A percentile compares a stretch with the other conserved stretches of the same genome.
These are phyloP conservation scores for Phytophthora palmivora DNA, from an alignment of 352 stramenopile genomes.

Conservation along the genomic window DNA sequence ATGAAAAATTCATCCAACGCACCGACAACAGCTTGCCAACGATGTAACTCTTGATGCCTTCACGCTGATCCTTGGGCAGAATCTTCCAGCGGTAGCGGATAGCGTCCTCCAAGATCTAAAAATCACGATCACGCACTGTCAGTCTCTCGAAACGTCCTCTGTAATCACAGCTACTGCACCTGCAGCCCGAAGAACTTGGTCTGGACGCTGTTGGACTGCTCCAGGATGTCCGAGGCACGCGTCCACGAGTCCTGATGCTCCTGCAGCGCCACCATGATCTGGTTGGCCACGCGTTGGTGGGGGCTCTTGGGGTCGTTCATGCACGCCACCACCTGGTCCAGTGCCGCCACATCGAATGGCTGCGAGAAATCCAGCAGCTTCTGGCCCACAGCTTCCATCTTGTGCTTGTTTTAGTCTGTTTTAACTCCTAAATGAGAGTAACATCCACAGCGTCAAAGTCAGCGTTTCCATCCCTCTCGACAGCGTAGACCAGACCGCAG, in stretches of 20 bases:
- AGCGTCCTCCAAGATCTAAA: conserved; percentile 96
- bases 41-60: conserved; percentile 99
- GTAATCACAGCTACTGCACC: conserved; percentile 25
- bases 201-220: conserved; percentile 88
- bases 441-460: background rate
- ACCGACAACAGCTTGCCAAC: conserved; percentile 96
- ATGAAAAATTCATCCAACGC: conserved; percentile 15
- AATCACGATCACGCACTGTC: conserved; percentile 2
- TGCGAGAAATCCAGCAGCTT: conserved; percentile 95
- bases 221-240: conserved; percentile 96
- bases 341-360: conserved; percentile 95
- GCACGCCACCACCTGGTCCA: conserved; percentile 97
- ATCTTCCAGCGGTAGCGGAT: conserved; percentile 98
- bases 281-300: conserved; percentile 91
- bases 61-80: conserved; percentile 95
- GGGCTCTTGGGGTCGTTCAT: conserved; percentile 97
- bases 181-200: conserved; percentile 95
- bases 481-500: background rate
- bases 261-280: conserved; percentile 95
- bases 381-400: conserved; percentile 91
- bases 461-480: background rate
- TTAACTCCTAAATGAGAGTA: conserved; percentile 17
- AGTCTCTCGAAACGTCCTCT: background rate
- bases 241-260: conserved; percentile 94
- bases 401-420: conserved; percentile 2